Conservation (phyloP, 164 flowering plant genomes). For the Taxillus chinensis region DNA sequence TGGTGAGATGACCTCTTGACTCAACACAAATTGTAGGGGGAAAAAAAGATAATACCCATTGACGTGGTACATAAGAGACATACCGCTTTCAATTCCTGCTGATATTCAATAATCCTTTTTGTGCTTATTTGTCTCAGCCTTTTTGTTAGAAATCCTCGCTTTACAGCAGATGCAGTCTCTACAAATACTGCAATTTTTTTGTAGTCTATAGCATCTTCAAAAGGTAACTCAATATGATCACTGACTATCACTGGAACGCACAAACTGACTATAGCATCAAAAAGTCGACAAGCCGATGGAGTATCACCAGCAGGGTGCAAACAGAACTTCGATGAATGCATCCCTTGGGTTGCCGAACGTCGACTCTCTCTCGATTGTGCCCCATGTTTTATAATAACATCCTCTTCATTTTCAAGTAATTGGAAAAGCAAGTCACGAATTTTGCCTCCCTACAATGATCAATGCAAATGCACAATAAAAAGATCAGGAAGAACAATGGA, state of each 20-base stretch:
- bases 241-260: constrained; percentile 91
- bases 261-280: constrained; percentile 95
- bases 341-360: constrained; percentile 83
- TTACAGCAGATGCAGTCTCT: constrained; percentile 49
- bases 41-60: too few species aligned
- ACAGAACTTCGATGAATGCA: constrained; percentile 95
- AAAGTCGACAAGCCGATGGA: constrained; percentile 96
- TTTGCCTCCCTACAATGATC: constrained; percentile 68
- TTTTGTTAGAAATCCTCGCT: constrained; percentile 55
- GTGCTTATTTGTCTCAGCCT: constrained; percentile 42
- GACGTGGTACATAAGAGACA: neutral
- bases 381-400: constrained; percentile 83
- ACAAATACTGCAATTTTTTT: constrained; percentile 80
- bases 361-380: constrained; percentile 93
- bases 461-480: neutral
- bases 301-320: constrained; percentile 99
- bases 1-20: too few species aligned
- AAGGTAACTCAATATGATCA: constrained; percentile 84
- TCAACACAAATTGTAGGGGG: too few species aligned
- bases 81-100: constrained; percentile 64
- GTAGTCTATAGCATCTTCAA: constrained; percentile 89
- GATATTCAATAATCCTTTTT: constrained; percentile 56
- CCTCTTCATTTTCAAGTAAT: constrained; percentile 67
- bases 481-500: neutral
- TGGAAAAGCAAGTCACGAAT: constrained; percentile 85